Evolutionary conservation across 2,329 filamentous ascomycete genomes (phyloP), one percentile per base, ranked within the genome.

Genomic region (Cladophialophora immunda): DNA sequence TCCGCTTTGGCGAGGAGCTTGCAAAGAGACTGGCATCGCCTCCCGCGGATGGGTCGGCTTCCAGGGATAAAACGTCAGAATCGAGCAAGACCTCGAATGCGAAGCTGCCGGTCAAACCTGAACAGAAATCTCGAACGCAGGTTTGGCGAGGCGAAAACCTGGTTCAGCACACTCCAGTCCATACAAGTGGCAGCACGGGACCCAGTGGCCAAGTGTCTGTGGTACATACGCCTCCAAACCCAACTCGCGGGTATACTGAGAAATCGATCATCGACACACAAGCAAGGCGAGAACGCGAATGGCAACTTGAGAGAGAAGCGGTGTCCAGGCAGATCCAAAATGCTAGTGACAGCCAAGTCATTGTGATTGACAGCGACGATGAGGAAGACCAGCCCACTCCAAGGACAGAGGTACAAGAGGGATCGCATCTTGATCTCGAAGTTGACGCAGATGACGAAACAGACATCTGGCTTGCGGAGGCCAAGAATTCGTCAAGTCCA

Each of bases 401-500:
- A 15, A 41, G 55, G 19, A 66, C 68, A 7, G 62, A 72, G 22
- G 62, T 69, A 29, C 61, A 62, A 45, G 58, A 56, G n/a, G 67
- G 65, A 53, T 52, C 52, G 32, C 67, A 67, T 41, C 17, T 30
- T 22, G 63, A 65, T 17, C 55, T 58, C 41, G 63, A 70, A 3
- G 68, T 70, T 11, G 57, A 66, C 9, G 54, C 63, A 17, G 79
- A 78, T 45, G 80, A 76, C 15, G 79, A 78, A 64, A 79, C 78
- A 58, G 81, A 84, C 61, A 83, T 83, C 30, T 84, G 82, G 82
- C 81, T 83, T 68, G 69, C 67, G 27, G 71, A 76, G 65, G 75
- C 74, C 15, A 77, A 79, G 69, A 79, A 81, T 70, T 77, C 80
- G 57, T 74, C 78, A 50, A 78, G 75, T 50, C 72, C 76, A 22